A percentile compares a stretch with the other conserved stretches of the same genome.
Evolutionary conservation across 768 basidiomycete genomes (phyloP).

Genomic region (Amanita jacksonii): DNA sequence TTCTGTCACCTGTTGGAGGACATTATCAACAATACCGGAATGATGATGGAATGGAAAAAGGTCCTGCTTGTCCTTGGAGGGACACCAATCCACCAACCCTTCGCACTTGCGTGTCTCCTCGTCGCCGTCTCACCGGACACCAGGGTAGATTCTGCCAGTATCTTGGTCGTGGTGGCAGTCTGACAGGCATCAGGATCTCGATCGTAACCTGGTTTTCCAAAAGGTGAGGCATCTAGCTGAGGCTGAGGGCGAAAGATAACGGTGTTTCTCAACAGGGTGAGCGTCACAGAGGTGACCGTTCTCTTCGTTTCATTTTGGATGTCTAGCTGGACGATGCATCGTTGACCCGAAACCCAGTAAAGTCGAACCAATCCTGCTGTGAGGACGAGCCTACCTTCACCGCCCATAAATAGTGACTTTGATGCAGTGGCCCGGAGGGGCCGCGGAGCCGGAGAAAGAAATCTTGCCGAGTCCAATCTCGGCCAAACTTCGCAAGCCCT

Average conservation of each 20-base stretch:
- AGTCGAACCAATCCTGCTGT: constrained; percentile 60
- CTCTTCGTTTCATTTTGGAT: constrained; percentile 64
- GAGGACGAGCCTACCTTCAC: constrained; percentile 53
- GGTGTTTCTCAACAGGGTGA: constrained; percentile 57
- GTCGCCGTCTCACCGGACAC: constrained; percentile 55
- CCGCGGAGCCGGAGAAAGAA: constrained; percentile 50
- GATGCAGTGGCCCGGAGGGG: constrained; percentile 50
- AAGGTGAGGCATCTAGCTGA: constrained; percentile 21
- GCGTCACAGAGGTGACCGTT: constrained; percentile 51
- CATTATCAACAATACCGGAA: constrained; percentile 57
- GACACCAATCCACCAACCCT: constrained; percentile 89
- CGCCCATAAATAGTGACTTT: constrained; percentile 51
- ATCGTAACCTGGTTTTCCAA: constrained; percentile 7
- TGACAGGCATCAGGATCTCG: constrained; percentile 53
- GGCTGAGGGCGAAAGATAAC: constrained; percentile 54
- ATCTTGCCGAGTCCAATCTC: constrained; percentile 47
- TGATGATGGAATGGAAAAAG: constrained; percentile 58
- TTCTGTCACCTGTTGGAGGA: background rate
- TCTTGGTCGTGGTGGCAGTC: constrained; percentile 50
- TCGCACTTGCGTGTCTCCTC: constrained; percentile 66
- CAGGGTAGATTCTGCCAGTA: constrained; percentile 55
- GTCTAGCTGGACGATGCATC: constrained; percentile 53
- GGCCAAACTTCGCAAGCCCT: constrained; percentile 77
- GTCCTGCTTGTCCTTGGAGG: constrained; percentile 45
- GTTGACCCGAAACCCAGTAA: constrained; percentile 78